Evolutionary conservation across 1,139 yeast genomes (phyloP), one percentile per base, ranked within the genome.

Genomic region (Sugiyamaella japonica): DNA sequence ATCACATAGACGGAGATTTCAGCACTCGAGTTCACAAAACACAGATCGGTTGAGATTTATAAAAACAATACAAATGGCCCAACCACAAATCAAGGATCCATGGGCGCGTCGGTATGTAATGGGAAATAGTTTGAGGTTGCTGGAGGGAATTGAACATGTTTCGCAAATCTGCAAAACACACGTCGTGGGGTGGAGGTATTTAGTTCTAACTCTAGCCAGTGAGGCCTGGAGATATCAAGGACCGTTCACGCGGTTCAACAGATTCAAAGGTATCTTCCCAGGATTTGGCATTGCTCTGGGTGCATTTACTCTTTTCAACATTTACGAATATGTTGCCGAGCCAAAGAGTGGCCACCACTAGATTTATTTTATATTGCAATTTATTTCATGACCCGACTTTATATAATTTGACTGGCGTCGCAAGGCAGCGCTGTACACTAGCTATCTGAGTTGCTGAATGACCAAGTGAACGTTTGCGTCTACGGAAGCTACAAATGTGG

Each of bases 161-260:
- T 20, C 25, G n/a, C n/a, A n/a, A 20, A 20, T 20, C 25, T 20
- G 25, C 25, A 20, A 20, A n/a, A n/a, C n/a, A n/a, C n/a, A n/a
- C n/a, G 3, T 20, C 6, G 25, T 20, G 5, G 25, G 3, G 6
- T 20, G 25, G 25, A 6, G 5, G 3, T 20, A 6, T 29, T 29
- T 4, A 29, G 7, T 29, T 29, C 34, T 29, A 29, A 29, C 34
- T 9, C 8, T 29, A 3, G n/a, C 7, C 34, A 86, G 96, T 79
- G 96, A 89, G 70, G 95, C 95, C 53, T 89, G 96, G 96, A 84
- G 96, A 77, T 86, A 83, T 72, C 85, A 84, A 66, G 95, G 95
- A 58, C 88, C 84, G 56, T 89, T 89, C 75, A 78, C 86, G 56
- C 82, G 91, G 64, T 73, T 75, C 55, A 84, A 85, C 73, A 77